A percentile compares a stretch with the other conserved stretches of the same genome.
Conservation (phyloP, 176 grass and related monocot genomes). For the Otatea glauca region DNA sequence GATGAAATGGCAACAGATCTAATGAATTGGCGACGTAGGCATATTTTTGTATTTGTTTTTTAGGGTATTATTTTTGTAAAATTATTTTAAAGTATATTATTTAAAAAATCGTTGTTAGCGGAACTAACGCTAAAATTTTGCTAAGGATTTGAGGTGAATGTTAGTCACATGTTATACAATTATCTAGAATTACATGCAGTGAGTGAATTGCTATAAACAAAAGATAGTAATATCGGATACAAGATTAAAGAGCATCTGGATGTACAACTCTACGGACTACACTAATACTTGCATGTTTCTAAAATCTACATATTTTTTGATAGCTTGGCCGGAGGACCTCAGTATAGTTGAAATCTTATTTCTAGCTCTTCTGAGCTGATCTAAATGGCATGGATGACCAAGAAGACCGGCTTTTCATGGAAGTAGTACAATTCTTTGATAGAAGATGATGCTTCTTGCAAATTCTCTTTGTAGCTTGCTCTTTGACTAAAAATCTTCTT, state of each 20-base stretch:
- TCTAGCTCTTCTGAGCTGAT: neutral
- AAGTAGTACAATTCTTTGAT: neutral
- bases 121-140: neutral
- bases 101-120: neutral
- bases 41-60: too few relatives aligned
- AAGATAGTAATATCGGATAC: neutral
- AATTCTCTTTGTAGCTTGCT: neutral
- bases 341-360: neutral
- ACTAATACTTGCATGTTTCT: slow-evolving; percentile 16
- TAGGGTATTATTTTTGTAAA: too few relatives aligned
- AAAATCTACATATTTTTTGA: neutral
- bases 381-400: neutral
- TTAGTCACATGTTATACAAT: neutral
- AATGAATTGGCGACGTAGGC: too few relatives aligned
- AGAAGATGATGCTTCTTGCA: neutral
- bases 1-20: too few relatives aligned
- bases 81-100: too few relatives aligned
- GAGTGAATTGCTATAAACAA: neutral
- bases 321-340: neutral
- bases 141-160: neutral
- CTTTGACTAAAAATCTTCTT: neutral
- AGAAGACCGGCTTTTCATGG: neutral
- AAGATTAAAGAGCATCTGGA: neutral
- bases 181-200: neutral
- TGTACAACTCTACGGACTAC: neutral